Percentiles rank a stretch among this genome's conserved stretches.
Conservation (phyloP, 441 rosid genomes). For the Aleurites moluccanus region DNA sequence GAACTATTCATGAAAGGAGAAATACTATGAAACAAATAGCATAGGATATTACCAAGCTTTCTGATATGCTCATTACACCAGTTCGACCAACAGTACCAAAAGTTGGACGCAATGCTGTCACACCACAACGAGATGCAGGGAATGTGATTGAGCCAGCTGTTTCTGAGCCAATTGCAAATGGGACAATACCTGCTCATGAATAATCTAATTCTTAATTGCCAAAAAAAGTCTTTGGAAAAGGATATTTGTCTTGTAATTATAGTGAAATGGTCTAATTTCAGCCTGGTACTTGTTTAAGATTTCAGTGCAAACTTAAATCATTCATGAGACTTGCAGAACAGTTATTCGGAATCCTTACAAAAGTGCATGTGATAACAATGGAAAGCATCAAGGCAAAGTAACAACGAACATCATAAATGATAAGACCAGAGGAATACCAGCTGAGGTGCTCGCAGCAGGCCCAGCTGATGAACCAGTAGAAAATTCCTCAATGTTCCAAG, state of each 20-base stretch:
- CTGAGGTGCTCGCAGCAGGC: conserved; percentile 86
- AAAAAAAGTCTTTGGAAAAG: conserved; percentile 9
- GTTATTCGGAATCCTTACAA: not conserved
- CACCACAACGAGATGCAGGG: conserved; percentile 86
- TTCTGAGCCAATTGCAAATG: conserved; percentile 95
- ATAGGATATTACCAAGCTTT: conserved; percentile 59
- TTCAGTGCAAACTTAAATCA: conserved; percentile 1
- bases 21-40: not conserved
- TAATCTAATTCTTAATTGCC: not conserved
- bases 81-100: conserved; percentile 83
- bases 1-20: not conserved
- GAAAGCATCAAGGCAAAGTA: not conserved
- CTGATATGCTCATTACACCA: conserved; percentile 92
- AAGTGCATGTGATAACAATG: not conserved
- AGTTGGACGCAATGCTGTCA: conserved; percentile 87
- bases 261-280: not conserved
- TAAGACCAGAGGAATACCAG: conserved; percentile 49
- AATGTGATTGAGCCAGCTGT: conserved; percentile 86
- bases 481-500: conserved; percentile 94
- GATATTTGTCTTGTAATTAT: not conserved
- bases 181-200: conserved; percentile 63
- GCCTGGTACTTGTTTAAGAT: not conserved
- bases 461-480: conserved; percentile 94
- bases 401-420: not conserved
- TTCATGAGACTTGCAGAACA: not conserved